A percentile compares a stretch with the other conserved stretches of the same genome.
Evolutionary conservation across 2,329 filamentous ascomycete genomes (phyloP).

Genomic region (Trichoderma afroharzianum): DNA sequence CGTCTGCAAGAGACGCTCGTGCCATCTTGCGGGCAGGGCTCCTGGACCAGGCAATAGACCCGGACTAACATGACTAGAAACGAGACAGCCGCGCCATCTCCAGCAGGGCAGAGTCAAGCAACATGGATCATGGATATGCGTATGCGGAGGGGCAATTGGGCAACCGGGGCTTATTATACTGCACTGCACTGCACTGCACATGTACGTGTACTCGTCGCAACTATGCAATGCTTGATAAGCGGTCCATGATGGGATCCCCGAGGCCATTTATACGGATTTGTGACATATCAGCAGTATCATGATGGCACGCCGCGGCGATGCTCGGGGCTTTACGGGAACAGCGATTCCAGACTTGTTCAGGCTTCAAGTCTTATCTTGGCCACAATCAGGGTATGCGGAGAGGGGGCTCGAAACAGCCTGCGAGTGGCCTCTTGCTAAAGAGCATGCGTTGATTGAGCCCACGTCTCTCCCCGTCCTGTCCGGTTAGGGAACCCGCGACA

Average conservation of each 20-base stretch:
- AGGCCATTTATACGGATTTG: not conserved
- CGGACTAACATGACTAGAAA: not conserved
- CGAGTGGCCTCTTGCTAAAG: not conserved
- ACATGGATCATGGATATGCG: not conserved
- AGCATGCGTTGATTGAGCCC: conserved; percentile 16
- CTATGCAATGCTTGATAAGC: not conserved
- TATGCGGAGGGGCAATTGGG: not conserved
- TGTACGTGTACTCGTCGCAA: not conserved
- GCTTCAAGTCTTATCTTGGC: not conserved
- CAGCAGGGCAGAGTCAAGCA: not conserved
- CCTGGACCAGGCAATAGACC: not conserved
- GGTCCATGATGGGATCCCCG: not conserved
- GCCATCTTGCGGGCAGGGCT: not conserved
- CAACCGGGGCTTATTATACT: conserved; percentile 2
- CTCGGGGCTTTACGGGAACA: not conserved
- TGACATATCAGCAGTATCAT: not conserved
- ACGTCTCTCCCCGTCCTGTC: not conserved
- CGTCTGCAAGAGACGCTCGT: not conserved
- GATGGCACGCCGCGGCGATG: not conserved
- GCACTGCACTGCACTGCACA: not conserved
- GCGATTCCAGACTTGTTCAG: not conserved
- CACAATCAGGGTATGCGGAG: not conserved
- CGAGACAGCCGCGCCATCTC: not conserved
- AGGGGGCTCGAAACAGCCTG: not conserved
- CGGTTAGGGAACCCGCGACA: not conserved